Percentiles rank a stretch among this genome's conserved stretches.
phyloP scores from a whole-genome alignment of 1,284 basidiomycete species.

The Cronartium quercuum region DNA sequence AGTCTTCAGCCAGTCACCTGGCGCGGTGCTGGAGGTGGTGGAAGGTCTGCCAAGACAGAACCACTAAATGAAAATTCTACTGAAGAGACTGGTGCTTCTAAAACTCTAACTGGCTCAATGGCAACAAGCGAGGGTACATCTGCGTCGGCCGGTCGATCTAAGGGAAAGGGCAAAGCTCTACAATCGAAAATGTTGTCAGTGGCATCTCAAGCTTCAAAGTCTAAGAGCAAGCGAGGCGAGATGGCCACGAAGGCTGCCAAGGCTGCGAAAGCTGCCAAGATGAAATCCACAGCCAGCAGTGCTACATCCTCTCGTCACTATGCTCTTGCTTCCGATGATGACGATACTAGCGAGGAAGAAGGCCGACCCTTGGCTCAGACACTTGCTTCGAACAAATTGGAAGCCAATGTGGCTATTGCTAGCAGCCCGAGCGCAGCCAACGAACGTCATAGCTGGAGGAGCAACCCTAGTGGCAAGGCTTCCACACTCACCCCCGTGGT shows the following conservation, averaged over 20 bases:
- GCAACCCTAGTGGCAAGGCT: not conserved
- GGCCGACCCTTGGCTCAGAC: not conserved
- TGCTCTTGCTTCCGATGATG: not conserved
- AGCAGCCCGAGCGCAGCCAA: not conserved
- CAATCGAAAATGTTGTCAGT: slow-evolving; percentile 13
- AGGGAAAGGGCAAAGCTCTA: not conserved
- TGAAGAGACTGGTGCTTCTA: slow-evolving; percentile 40
- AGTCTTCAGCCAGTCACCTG: slow-evolving; percentile 87
- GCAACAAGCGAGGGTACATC: not conserved
- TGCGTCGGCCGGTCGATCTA: not conserved
- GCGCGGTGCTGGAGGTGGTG: slow-evolving; percentile 51
- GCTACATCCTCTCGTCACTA: slow-evolving; percentile 1
- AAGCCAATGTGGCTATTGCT: not conserved
- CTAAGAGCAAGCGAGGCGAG: slow-evolving; percentile 19
- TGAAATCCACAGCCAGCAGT: not conserved
- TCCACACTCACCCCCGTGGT: slow-evolving; percentile 7
- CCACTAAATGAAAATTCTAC: not conserved
- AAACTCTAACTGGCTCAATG: not conserved
- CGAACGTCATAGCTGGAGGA: not conserved
- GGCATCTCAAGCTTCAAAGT: slow-evolving; percentile 6
- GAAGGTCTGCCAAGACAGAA: slow-evolving; percentile 25
- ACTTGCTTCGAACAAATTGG: not conserved
- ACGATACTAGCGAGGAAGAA: slow-evolving; percentile 9
- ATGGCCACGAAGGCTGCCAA: slow-evolving; percentile 23
- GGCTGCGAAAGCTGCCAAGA: slow-evolving; percentile 9